These are phyloP conservation scores for Chlamydomonas sp. DNA, from an alignment of 139 green algal genomes.

Conservation along the genomic window DNA sequence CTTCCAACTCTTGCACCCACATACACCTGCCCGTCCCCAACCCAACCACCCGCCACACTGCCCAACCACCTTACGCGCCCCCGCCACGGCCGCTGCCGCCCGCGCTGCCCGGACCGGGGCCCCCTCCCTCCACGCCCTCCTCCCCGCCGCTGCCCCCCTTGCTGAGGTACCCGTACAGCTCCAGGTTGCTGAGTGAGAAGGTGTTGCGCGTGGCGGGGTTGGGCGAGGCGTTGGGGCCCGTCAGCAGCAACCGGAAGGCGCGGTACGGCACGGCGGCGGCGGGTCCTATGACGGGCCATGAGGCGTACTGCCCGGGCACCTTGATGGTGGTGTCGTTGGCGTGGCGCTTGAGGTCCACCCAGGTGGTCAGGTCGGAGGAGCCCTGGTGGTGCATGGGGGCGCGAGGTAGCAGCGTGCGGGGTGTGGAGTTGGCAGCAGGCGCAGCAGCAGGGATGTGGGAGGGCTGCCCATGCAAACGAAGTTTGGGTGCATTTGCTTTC, in stretches of 20 bases:
- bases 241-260: conserved; percentile 82
- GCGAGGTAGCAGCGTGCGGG: background rate
- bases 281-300: conserved; percentile 79
- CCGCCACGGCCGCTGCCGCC: background rate
- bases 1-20: no score
- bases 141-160: background rate
- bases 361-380: conserved; percentile 73
- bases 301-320: conserved; percentile 79
- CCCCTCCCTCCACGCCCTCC: background rate
- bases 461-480: no score
- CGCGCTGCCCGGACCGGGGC: background rate
- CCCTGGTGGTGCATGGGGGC: conserved; percentile 57
- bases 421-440: background rate
- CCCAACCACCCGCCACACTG: no score
- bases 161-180: conserved; percentile 86
- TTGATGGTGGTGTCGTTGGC: conserved; percentile 68
- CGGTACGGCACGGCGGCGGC: conserved; percentile 69
- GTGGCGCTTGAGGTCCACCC: conserved; percentile 77
- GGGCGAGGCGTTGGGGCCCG: conserved; percentile 43
- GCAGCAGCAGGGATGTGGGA: background rate
- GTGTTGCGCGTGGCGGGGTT: conserved; percentile 49
- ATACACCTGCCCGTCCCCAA: no score
- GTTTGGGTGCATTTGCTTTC: no score
- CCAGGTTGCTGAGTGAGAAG: conserved; percentile 75
- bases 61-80: background rate